Evolutionary conservation across 305 asterid genomes (phyloP), one percentile per base, ranked within the genome.

Genomic region (Fraxinus velutina): DNA sequence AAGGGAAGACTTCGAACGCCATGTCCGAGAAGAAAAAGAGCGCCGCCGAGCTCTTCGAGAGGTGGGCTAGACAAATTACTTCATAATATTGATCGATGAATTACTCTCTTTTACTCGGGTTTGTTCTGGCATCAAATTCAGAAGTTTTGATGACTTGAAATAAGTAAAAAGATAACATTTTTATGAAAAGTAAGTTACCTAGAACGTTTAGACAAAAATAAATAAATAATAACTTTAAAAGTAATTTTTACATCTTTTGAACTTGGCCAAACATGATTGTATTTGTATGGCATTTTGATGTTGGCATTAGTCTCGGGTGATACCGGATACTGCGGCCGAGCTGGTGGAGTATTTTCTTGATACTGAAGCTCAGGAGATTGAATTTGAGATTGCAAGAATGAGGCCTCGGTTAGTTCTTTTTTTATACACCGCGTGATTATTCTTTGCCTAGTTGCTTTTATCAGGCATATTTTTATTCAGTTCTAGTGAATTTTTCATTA

Each of bases 271-370:
- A 17, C 57, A 79, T 68, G 27, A 3, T 34, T 81, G 37, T 27
- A 6, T 68, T 24, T 24, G 27, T 24, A 24, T 24, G 33, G 78
- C 19, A 29, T 30, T 21, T 50, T 42, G 17, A 2, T 77, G 34
- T 80, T 76, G 19, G 71, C 60, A 39, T 80, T 82, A 95, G 98
- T 87, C 96, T 82, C 92, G 98, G 83, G 91, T 80, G 81, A 82
- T 90, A 73, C 98, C 98, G 27, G 93, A 89, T 75, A 82, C 87
- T 77, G 80, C 81, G n/a, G 97, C 83, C 29, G 88, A 75, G 80
- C 85, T 93, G 85, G 93, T 95, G 2, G 98, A 95, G 92, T 95
- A 87, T 83, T 90, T 95, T 81, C 95, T 95, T 13, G 98, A 95
- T 83, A 93, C 98, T 13, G 60, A 50, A 50, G 60, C 60, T 50